Base-by-base conservation (phyloP, 768 basidiomycete genomes). In the Terana coerulea region DNA sequence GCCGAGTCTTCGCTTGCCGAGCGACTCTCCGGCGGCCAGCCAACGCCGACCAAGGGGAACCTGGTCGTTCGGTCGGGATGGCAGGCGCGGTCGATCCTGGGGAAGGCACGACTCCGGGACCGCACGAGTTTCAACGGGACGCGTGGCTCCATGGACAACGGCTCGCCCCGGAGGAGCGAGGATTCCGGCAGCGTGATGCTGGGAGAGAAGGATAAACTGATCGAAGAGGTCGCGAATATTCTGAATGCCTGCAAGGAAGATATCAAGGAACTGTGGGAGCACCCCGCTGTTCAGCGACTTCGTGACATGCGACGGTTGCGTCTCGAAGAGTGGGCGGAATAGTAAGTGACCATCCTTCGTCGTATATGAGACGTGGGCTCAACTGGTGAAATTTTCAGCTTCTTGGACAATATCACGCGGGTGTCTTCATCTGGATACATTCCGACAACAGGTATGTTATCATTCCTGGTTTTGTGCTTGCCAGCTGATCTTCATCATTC, bases 261-360 rank as follows among this genome's bases (percentile, higher is more conserved):
- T 61, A 80, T 91, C 61, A 72, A 75, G 51, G 75, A 81, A 49
- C 74, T 93, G 19, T 92, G 90, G 88, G 71, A 74, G 41, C 83
- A 89, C 56, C 78, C 84, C 0, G 75, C 78, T 8, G 90, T 93
- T 47, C 80, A 78, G 61, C 79, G 75, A 24, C 68, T 91, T 65
- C 83, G 90, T 40, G 71, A 72, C 19, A 82, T 78, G 61, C 75
- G 89, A 51, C 81, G 83, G 52, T 67, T 92, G 43, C 84, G 87
- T 61, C 72, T 92, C 45, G 89, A 92, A 57, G 90, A 93, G 65
- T 91, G 89, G 84, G 82, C 88, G 11, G 90, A 91, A 69, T 93
- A 88, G 90, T 92, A 63, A 67, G 90, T 75, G 26, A 43, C 24
- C 29, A 42, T 52, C 40, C 25, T 36, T 33, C n/a, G n/a, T n/a